Evolutionary conservation across 768 basidiomycete genomes (phyloP).

Genomic region (Strobilomyces dryophilus): DNA sequence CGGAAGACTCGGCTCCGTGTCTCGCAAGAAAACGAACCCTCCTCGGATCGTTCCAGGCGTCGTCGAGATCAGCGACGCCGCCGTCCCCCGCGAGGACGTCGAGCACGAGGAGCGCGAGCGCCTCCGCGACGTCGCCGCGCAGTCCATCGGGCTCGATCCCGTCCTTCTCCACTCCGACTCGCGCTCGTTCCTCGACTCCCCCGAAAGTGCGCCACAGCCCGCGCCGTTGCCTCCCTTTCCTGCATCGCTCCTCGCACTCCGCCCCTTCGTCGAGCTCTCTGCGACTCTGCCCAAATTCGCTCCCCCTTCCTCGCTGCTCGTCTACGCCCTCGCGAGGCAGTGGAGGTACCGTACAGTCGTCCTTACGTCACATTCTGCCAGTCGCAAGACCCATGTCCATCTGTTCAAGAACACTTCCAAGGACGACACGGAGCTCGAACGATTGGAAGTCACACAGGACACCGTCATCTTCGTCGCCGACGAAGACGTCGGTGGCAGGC

Average conservation of each 20-base stretch:
- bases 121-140: conserved; percentile 71
- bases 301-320: conserved; percentile 62
- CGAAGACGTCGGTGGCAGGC: conserved; percentile 40
- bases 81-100: conserved; percentile 36
- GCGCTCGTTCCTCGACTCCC: conserved; percentile 16
- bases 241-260: conserved; percentile 47
- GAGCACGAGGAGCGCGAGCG: conserved; percentile 74
- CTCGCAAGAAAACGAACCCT: conserved; percentile 36
- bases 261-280: conserved; percentile 48
- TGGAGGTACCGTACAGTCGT: conserved; percentile 68
- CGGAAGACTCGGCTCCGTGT: conserved; percentile 38
- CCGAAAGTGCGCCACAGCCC: conserved; percentile 6
- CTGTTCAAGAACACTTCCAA: conserved; percentile 60
- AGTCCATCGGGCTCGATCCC: conserved; percentile 65
- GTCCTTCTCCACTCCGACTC: conserved; percentile 38
- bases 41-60: conserved; percentile 54
- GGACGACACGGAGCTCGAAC: conserved; percentile 68
- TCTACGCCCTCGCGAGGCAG: conserved; percentile 67
- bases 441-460: conserved; percentile 72
- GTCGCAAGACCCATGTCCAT: conserved; percentile 54
- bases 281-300: conserved; percentile 64
- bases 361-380: conserved; percentile 42
- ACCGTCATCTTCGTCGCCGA: conserved; percentile 75
- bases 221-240: conserved; percentile 53
- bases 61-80: conserved; percentile 54